Base-by-base conservation (phyloP, 225 moss, liverwort and hornwort genomes). In the Physcomitrellopsis africana region DNA sequence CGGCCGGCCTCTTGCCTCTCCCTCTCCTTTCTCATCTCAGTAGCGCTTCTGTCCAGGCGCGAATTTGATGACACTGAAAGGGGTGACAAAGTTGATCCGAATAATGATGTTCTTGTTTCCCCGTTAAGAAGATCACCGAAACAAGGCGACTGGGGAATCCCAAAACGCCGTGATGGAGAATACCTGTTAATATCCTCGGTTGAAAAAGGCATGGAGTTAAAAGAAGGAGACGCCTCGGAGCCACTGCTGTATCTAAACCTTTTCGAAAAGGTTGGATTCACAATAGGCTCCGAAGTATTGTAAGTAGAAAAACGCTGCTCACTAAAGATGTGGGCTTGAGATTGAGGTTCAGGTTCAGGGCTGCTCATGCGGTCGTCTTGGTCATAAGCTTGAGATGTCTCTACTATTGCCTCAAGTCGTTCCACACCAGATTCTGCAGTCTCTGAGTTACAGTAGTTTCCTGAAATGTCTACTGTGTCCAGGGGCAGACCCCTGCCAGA, bases 351-450 rank as follows among this genome's bases (percentile, higher is more conserved):
- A 8, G 79, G 83, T 46, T 74, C 78, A 9, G 79, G 79, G 65
- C 83, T 83, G 78, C 83, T 74, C 70, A 75, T 83, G 9, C 78
- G 74, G 61, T 76, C 80, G 42, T 68, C 79, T 48, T 57, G 80
- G 41, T 58, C 74, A 69, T 41, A 69, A 6, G 57, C 10, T 57
- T 47, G 55, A n/a, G 75, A 53, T 46, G 76, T 70, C 60, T 78
- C 74, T 15, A 60, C 70, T 9, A 67, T 45, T 6, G 69, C 72
- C 48, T 74, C 77, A 61, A 55, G 62, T 62, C 68, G 77, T 45
- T 64, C 60, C 53, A 47, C 46, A 46, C 78, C 53, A 3, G 57
- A 45, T 11, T 77, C 57, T 55, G 49, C 56, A 10, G 70, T 59
- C 66, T 67, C 64, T 44, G 53, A 37, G 8, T n/a, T 16, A 52